Percentiles rank a stretch among this genome's conserved stretches.
These are phyloP conservation scores for Arthrobotrys megalospora DNA, from an alignment of 2,329 filamentous ascomycete genomes.

Conservation along the genomic window DNA sequence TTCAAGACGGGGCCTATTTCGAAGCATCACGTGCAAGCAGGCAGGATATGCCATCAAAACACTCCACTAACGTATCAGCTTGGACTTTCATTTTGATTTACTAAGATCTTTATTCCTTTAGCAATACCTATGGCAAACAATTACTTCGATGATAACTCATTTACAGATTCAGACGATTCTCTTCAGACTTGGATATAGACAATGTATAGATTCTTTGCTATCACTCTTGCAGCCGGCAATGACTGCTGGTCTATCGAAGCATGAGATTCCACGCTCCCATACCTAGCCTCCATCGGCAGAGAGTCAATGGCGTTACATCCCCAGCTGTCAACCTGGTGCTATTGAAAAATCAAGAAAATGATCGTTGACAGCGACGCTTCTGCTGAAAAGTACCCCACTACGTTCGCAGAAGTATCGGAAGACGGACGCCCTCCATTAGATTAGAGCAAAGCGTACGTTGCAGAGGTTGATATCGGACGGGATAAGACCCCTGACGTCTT, in stretches of 20 bases:
- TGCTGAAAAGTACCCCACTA: conserved; percentile 1
- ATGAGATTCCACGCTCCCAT: conserved; percentile 25
- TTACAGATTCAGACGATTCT: no score
- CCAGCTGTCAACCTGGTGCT: conserved; percentile 8
- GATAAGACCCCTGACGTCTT: conserved; percentile 6
- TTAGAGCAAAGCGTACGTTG: conserved; percentile 21
- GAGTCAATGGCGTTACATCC: conserved; percentile 19
- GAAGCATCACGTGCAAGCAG: no score
- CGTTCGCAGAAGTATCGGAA: no score
- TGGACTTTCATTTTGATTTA: no score
- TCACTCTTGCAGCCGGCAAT: conserved; percentile 13
- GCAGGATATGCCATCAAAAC: no score
- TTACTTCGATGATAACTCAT: no score
- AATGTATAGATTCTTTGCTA: conserved; percentile 17
- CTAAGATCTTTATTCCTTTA: no score
- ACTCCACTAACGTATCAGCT: no score
- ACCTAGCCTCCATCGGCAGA: conserved; percentile 22
- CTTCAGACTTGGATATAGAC: no score
- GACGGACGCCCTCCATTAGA: conserved; percentile 1
- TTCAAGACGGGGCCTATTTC: no score
- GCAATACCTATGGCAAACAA: no score
- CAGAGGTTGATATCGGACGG: conserved; percentile 14
- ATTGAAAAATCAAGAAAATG: conserved; percentile 7
- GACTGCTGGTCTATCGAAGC: conserved; percentile 30
- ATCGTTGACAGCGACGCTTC: conserved; percentile 1